Evolutionary conservation across 352 stramenopile genomes (phyloP).

Genomic region (Phytophthora citrophthora): DNA sequence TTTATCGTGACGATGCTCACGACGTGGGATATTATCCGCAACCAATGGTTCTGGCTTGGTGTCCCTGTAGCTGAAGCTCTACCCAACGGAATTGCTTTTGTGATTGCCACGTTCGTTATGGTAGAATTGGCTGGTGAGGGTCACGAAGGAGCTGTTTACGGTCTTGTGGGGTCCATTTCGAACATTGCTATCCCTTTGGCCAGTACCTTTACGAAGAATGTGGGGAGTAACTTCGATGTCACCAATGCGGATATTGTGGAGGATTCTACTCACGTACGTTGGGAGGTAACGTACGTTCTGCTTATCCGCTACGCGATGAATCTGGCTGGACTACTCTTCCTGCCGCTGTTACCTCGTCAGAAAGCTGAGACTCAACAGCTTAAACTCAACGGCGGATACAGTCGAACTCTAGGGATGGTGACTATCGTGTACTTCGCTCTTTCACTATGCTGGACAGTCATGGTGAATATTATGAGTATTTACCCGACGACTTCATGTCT

Average conservation of each 20-base stretch:
- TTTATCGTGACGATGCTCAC: constrained; percentile 37
- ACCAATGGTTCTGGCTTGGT: constrained; percentile 57
- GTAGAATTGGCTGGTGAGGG: constrained; percentile 51
- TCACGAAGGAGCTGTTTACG: constrained; percentile 48
- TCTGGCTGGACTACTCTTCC: constrained; percentile 33
- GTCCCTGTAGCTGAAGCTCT: constrained; percentile 38
- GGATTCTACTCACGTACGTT: constrained; percentile 36
- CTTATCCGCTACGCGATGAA: constrained; percentile 47
- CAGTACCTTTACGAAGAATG: constrained; percentile 39
- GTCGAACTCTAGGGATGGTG: constrained; percentile 37
- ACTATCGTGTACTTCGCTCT: constrained; percentile 40
- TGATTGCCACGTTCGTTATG: constrained; percentile 47
- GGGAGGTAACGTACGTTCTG: constrained; percentile 47
- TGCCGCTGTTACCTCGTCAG: constrained; percentile 47
- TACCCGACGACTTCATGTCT: constrained; percentile 37
- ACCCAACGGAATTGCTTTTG: constrained; percentile 43
- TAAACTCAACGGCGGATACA: constrained; percentile 40
- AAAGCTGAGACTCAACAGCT: constrained; percentile 51
- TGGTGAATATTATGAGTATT: constrained; percentile 43
- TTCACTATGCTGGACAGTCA: constrained; percentile 25
- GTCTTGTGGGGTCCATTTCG: constrained; percentile 45
- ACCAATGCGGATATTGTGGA: constrained; percentile 47
- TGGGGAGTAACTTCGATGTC: constrained; percentile 44
- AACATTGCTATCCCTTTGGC: constrained; percentile 50
- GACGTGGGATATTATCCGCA: constrained; percentile 46